Evolutionary conservation across 306 rosid genomes (phyloP), one percentile per base, ranked within the genome.

Genomic region (Quercus mongolica): DNA sequence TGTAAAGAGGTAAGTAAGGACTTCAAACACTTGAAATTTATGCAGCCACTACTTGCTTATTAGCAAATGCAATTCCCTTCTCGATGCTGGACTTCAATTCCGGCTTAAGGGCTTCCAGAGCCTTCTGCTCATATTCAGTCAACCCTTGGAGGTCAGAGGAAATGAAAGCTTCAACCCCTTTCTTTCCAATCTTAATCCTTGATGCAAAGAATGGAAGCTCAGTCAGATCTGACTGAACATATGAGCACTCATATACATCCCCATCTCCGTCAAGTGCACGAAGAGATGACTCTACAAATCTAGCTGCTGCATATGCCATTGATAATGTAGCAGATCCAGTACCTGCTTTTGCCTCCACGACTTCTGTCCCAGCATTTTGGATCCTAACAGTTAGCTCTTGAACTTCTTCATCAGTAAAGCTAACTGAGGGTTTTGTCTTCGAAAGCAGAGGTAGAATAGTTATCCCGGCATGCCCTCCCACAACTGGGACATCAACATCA

Each of bases 271-370:
- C 99, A 38, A 96, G 89, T 0, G 97, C 99, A 20, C 99, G 94
- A 7, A 96, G 97, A 69, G 98, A 93, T 0, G 99, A 96, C 84
- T 96, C 99, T 3, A 96, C 97, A 70, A 96, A 96, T 86, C 99
- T 87, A 23, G 99, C 99, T 0, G 99, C 99, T 3, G 98, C 98
- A 84, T 96, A 96, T 62, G 99, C 99, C 99, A 96, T 96, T 14
- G 99, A 96, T 86, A 96, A 78, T 65, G 99, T 96, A 46, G 99
- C 99, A 55, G 99, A 96, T 25, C 99, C 99, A 14, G 97, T 87
- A 61, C 99, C 99, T 5, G 98, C 99, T 88, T 96, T 96, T 3
- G 99, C 99, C 79, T 96, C 99, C 11, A 96, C 99, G 71, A 96
- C 99, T 84, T 96, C 99, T 3, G 98, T 96, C 81, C 99, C 99